Evolutionary conservation across 495 filamentous ascomycete species (phyloP), one percentile per base, ranked within the genome.

Genomic region (Neurospora intermedia): DNA sequence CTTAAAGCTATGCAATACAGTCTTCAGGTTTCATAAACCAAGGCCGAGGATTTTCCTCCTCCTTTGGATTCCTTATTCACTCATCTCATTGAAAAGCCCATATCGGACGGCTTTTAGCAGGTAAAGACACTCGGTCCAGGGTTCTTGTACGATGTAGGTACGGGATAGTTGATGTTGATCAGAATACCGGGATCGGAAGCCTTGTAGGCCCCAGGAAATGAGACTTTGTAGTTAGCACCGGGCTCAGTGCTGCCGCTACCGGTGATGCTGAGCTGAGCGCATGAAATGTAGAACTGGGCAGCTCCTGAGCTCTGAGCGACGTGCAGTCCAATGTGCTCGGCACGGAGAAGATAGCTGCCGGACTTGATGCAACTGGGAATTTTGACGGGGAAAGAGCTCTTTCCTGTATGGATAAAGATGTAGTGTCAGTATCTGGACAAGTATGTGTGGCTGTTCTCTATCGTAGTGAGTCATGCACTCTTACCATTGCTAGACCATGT

Each of bases 271-370:
- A 84, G 71, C 77, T 85, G 83, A 4, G 81, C 82, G 74, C 83
- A 85, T 1, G 75, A 79, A 69, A 87, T 78, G 73, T 88, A 89
- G 74, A 88, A 88, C 79, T 84, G 79, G 10, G 88, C 86, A 1
- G 85, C 86, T 1, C 83, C 83, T 6, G 76, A 73, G 9, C 76
- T 75, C 43, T 74, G 73, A 10, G 87, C 88, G 31, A 72, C 73
- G 75, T 89, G 86, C 13, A 88, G 80, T 16, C 80, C 88, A 70
- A 90, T 85, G 72, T 89, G 87, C 80, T 90, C 89, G 18, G 85
- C 86, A 38, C 88, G 85, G 43, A 90, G 78, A 20, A 91, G 86
- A 73, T 90, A 90, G 74, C 86, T 80, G 42, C 88, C 88, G 0
- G 84, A 73, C 3, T 82, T 80, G 70, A 88, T 83, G 73, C 82